A percentile compares a stretch with the other conserved stretches of the same genome.
Evolutionary conservation across 176 grass and related monocot species (phyloP).

Genomic region (Aegilops sharonensis): DNA sequence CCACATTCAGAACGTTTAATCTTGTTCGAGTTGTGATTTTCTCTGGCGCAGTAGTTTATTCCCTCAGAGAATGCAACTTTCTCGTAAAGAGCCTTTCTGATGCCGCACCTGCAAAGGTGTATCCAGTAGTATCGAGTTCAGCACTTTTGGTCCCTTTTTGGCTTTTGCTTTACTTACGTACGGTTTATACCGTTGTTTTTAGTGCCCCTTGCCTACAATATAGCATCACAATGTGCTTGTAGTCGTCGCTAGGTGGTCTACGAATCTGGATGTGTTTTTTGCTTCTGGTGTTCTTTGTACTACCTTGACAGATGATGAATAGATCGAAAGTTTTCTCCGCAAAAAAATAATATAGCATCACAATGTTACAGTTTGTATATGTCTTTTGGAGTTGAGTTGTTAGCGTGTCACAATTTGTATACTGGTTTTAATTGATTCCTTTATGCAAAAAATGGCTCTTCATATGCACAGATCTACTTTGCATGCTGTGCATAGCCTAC

Average conservation of each 20-base stretch:
- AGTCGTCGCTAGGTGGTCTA: too few species aligned
- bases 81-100: constrained; percentile 11
- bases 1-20: neutral
- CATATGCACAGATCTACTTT: neutral
- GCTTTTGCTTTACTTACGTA: neutral
- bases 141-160: constrained; percentile 2
- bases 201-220: neutral
- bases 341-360: neutral
- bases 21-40: neutral
- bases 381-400: neutral
- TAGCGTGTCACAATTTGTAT: neutral
- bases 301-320: too few species aligned
- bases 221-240: neutral
- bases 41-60: neutral
- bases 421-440: neutral
- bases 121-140: neutral
- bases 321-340: too few species aligned
- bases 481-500: neutral
- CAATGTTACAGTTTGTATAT: neutral
- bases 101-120: constrained; percentile 7
- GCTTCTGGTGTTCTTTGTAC: too few species aligned
- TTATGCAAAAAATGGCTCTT: neutral
- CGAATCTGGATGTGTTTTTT: too few species aligned
- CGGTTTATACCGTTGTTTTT: neutral
- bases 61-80: neutral